Evolutionary conservation across 176 grass and related monocot species (phyloP), one percentile per base, ranked within the genome.

Genomic region (Eragrostis curvula): DNA sequence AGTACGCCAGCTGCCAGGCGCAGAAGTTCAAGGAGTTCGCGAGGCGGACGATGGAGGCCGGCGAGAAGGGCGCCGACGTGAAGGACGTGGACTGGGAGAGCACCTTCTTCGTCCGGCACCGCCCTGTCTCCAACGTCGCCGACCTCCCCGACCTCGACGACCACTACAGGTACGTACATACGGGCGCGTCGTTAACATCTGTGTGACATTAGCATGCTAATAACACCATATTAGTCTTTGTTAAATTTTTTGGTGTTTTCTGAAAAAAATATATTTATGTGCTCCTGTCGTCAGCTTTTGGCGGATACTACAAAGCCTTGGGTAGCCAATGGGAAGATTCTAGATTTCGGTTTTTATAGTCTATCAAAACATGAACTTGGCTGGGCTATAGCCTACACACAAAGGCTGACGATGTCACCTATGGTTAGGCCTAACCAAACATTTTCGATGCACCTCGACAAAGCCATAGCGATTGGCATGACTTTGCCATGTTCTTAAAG

Each of bases 51-150:
- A 77, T 99, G 66, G 79, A 93, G 75, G 89, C 81, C 65, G 91
- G 80, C 67, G 53, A 70, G 16, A 64, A 79, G 59, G 89, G 83
- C 27, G 69, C 27, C 18, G 51, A 79, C 74, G 90, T 86, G 12
- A 85, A 61, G 32, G 60, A 88, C 85, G 29, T 96, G 41, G 97
- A 99, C 82, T 99, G 97, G 97, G 97, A 99, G 85, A 99, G 91
- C 89, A 89, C 93, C 79, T 96, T 96, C 87, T 99, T 94, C 89
- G 70, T 94, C 23, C 76, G 89, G 79, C 97, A 99, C 74, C 87
- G 79, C 46, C 97, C 97, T 0, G 80, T 73, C 75, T 90, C 97
- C 64, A 88, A 94, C 91, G 41, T 92, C 69, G 82, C 72, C 46
- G 80, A 94, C 30, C 71, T 94, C 73, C 79, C 87, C 2, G 85